These are phyloP conservation scores for Pelargonium myrrhifolium DNA, from an alignment of 441 rosid genomes.

Conservation along the genomic window DNA sequence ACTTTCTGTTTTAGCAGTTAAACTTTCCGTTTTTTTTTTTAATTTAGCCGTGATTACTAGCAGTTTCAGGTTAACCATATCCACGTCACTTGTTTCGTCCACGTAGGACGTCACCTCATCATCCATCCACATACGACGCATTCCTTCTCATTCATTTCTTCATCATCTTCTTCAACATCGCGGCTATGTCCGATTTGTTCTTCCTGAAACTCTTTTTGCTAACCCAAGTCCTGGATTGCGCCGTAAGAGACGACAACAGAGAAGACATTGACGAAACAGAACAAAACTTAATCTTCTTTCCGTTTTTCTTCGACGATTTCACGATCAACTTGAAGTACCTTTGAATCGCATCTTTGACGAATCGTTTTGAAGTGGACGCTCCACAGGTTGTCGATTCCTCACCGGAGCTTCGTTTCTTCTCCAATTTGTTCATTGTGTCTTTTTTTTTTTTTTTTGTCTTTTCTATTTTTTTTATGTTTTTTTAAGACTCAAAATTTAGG, in stretches of 20 bases:
- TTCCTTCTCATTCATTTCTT: no score
- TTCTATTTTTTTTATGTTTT: not conserved
- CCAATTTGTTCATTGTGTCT: not conserved
- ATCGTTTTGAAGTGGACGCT: not conserved
- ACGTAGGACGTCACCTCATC: no score
- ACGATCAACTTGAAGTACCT: not conserved
- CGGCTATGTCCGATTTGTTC: no score
- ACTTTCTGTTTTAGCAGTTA: no score
- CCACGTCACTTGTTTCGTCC: no score
- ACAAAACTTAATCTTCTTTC: no score
- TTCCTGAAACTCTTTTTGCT: conserved; percentile 19
- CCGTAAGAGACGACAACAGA: conserved; percentile 29
- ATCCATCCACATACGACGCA: no score
- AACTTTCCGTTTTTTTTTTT: no score
- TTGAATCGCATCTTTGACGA: not conserved
- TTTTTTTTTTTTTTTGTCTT: not conserved
- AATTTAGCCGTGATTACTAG: no score
- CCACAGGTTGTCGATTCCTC: not conserved
- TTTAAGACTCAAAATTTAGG: not conserved
- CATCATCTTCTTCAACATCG: no score
- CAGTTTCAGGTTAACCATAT: no score
- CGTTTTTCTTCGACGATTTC: conserved; percentile 14
- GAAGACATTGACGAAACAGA: conserved; percentile 12
- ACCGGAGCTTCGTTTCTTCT: not conserved
- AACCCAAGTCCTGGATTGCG: conserved; percentile 22